A percentile compares a stretch with the other conserved stretches of the same genome.
These are phyloP conservation scores for Ogataea pini DNA, from an alignment of 805 yeast species.

Conservation along the genomic window DNA sequence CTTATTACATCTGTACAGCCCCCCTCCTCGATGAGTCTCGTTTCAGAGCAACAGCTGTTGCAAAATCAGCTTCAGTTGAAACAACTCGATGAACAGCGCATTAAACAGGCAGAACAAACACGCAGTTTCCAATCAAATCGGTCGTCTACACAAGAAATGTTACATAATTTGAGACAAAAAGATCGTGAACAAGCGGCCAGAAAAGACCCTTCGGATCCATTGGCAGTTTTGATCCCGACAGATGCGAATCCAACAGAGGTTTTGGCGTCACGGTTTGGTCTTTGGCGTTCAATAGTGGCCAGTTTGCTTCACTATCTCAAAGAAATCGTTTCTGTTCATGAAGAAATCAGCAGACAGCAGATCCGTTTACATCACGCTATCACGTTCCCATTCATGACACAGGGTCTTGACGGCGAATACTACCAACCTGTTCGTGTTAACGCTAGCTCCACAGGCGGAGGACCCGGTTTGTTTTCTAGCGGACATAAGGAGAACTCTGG, in stretches of 20 bases:
- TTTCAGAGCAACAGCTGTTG: constrained; percentile 46
- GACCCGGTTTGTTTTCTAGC: constrained; percentile 10
- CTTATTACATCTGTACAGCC: no score
- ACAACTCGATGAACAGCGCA: constrained; percentile 44
- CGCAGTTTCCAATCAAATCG: constrained; percentile 40
- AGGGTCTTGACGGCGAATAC: constrained; percentile 41
- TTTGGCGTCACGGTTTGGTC: constrained; percentile 76
- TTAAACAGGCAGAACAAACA: constrained; percentile 45
- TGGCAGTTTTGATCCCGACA: constrained; percentile 53
- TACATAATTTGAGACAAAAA: constrained; percentile 24
- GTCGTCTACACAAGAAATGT: constrained; percentile 33
- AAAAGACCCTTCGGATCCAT: constrained; percentile 50
- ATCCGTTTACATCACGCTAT: constrained; percentile 79
- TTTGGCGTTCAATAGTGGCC: constrained; percentile 82
- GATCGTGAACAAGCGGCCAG: constrained; percentile 20
- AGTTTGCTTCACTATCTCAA: constrained; percentile 73
- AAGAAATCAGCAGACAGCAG: constrained; percentile 84
- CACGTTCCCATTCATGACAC: constrained; percentile 50
- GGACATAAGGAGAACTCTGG: constrained; percentile 21
- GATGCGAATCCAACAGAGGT: constrained; percentile 82
- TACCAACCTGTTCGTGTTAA: constrained; percentile 39
- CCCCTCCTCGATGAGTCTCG: constrained; percentile 30
- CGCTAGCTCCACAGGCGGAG: constrained; percentile 11
- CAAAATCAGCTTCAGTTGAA: constrained; percentile 49
- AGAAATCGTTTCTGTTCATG: constrained; percentile 83